These are phyloP conservation scores for Ceratobasidium sp. DNA, from an alignment of 1,284 basidiomycete genomes.

Conservation along the genomic window DNA sequence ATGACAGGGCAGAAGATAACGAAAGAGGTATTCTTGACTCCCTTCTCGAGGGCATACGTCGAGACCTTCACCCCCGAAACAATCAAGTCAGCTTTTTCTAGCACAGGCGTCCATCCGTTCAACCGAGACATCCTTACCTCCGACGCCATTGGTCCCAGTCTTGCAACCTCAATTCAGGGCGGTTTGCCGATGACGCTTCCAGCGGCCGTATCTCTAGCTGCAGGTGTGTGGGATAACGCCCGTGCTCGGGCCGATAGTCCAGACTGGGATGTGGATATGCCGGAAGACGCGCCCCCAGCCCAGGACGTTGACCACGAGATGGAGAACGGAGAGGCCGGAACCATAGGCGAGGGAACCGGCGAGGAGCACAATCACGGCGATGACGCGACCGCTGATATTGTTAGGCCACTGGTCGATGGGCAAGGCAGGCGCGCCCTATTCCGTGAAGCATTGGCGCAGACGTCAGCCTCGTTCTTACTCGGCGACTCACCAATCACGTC, in stretches of 20 bases:
- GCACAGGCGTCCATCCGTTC: slow-evolving; percentile 28
- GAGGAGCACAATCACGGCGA: no score
- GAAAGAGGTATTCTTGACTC: slow-evolving; percentile 54
- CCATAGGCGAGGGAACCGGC: no score
- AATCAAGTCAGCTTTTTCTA: slow-evolving; percentile 28
- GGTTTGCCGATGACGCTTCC: slow-evolving; percentile 23
- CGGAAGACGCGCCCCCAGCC: no score
- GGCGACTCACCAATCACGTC: neutral
- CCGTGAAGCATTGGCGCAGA: no score
- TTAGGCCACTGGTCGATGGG: no score
- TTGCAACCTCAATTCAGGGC: slow-evolving; percentile 6
- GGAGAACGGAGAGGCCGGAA: no score
- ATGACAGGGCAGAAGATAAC: slow-evolving; percentile 45
- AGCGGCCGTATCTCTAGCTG: slow-evolving; percentile 22
- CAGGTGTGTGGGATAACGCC: neutral
- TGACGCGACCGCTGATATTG: no score
- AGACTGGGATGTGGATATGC: no score
- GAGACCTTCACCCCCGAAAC: slow-evolving; percentile 25
- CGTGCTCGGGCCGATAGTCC: no score
- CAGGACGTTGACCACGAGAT: no score
- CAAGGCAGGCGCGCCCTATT: no score
- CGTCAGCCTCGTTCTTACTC: no score
- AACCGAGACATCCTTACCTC: slow-evolving; percentile 2
- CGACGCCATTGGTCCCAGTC: slow-evolving; percentile 25
- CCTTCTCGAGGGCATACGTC: slow-evolving; percentile 5